A percentile compares a stretch with the other conserved stretches of the same genome.
These are phyloP conservation scores for Collariella sp. DNA, from an alignment of 495 filamentous ascomycete genomes.

Conservation along the genomic window DNA sequence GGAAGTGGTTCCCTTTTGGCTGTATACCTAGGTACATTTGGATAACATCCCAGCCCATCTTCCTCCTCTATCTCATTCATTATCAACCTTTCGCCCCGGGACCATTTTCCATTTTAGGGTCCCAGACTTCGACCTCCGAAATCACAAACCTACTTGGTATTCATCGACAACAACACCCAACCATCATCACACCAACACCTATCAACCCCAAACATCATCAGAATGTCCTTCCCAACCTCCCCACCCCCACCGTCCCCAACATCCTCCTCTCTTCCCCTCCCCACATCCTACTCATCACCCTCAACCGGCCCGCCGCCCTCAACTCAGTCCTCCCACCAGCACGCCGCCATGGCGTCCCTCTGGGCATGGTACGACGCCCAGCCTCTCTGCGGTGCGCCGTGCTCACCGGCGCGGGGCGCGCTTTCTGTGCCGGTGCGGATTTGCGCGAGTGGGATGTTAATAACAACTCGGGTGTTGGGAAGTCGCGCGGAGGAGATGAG, in stretches of 20 bases:
- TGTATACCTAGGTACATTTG: neutral
- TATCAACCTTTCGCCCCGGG: no score
- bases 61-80: no score
- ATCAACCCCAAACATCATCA: no score
- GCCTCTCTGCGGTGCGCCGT: constrained; percentile 46
- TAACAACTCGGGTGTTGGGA: constrained; percentile 24
- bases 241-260: constrained; percentile 21
- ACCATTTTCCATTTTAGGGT: no score
- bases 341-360: constrained; percentile 43
- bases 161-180: no score
- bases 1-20: neutral
- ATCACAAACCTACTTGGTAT: no score
- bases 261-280: constrained; percentile 46
- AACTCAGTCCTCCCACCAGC: constrained; percentile 49
- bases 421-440: constrained; percentile 53
- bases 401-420: constrained; percentile 45
- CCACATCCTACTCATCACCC: constrained; percentile 52
- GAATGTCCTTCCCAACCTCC: neutral
- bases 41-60: no score
- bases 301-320: constrained; percentile 50
- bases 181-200: no score
- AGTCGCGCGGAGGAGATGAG: constrained; percentile 31
- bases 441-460: constrained; percentile 41
- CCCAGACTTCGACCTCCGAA: no score
- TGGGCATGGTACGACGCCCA: constrained; percentile 53